Conservation (phyloP, 1,139 yeast genomes). For the Arxiozyma heterogenica region DNA sequence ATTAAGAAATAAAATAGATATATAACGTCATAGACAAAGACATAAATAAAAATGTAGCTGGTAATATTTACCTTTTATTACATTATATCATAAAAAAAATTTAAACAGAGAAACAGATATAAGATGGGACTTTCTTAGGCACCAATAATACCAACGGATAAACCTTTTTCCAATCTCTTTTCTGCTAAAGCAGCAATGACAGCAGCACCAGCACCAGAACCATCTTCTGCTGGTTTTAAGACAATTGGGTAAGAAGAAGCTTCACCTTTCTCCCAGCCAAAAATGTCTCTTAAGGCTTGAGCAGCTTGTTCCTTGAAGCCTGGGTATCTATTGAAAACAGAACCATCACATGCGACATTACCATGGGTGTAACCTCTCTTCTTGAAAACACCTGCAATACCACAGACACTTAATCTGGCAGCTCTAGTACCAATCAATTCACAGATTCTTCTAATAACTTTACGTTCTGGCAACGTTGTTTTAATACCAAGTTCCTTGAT, state of each 20-base stretch:
- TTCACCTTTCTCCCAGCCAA: constrained; percentile 55
- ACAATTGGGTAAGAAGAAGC: constrained; percentile 57
- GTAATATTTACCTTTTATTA: too few species aligned
- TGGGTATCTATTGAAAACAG: constrained; percentile 90
- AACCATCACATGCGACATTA: constrained; percentile 95
- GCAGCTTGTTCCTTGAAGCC: constrained; percentile 86
- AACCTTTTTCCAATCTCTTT: constrained; percentile 59
- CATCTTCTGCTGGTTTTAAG: constrained; percentile 90
- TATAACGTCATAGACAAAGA: too few species aligned
- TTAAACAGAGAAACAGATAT: background rate
- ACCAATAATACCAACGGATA: constrained; percentile 56
- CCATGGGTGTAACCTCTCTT: constrained; percentile 72
- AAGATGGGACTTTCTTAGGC: constrained; percentile 9
- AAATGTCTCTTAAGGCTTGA: constrained; percentile 78
- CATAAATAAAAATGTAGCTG: background rate
- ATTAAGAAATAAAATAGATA: too few species aligned
- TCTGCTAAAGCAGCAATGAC: constrained; percentile 90
- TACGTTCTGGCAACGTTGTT: constrained; percentile 72
- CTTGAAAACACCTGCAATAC: constrained; percentile 87
- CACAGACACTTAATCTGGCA: constrained; percentile 87
- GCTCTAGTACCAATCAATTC: constrained; percentile 88
- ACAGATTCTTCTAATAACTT: constrained; percentile 71
- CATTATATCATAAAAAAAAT: background rate
- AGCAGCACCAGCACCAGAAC: constrained; percentile 98
- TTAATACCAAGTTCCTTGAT: constrained; percentile 46